Percentiles rank a stretch among this genome's conserved stretches.
phyloP scores from a whole-genome alignment of 345 rosid species.

The Punica granatum region DNA sequence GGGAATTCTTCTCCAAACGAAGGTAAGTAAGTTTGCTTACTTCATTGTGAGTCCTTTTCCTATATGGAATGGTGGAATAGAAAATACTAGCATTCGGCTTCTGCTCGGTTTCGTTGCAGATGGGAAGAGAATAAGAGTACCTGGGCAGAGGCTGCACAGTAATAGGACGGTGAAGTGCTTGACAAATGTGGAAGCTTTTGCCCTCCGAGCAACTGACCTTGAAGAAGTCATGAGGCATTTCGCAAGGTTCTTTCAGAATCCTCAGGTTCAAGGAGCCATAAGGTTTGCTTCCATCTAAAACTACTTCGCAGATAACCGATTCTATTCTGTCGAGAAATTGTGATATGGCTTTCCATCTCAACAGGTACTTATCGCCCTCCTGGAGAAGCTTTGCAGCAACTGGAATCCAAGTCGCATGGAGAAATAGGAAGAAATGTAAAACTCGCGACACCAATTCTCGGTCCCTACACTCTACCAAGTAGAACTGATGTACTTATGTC shows the following conservation, averaged over 20 bases:
- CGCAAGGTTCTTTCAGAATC: slow-evolving; percentile 50
- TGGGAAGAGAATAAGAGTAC: slow-evolving; percentile 36
- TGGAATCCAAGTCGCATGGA: too few relatives aligned
- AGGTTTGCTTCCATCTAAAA: too few relatives aligned
- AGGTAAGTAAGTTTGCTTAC: slow-evolving; percentile 27
- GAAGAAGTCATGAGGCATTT: slow-evolving; percentile 75
- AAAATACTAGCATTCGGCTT: background rate
- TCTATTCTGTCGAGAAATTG: too few relatives aligned
- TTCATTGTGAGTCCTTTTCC: background rate
- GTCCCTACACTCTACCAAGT: too few relatives aligned
- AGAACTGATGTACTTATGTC: too few relatives aligned
- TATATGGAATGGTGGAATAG: background rate
- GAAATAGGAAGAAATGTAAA: too few relatives aligned
- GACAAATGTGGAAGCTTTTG: slow-evolving; percentile 81
- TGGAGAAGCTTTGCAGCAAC: too few relatives aligned
- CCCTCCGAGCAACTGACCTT: slow-evolving; percentile 66
- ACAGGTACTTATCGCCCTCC: too few relatives aligned
- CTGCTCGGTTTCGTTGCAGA: slow-evolving; percentile 35
- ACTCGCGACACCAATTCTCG: too few relatives aligned
- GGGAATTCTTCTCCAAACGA: slow-evolving; percentile 61
- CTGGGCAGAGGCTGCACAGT: slow-evolving; percentile 42
- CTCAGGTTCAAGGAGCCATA: slow-evolving; percentile 79
- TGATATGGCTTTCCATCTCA: too few relatives aligned
- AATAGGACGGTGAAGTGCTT: slow-evolving; percentile 54
- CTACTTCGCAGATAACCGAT: background rate